phyloP scores from a whole-genome alignment of 139 green algal species.

The Coccomyxa sp. region DNA sequence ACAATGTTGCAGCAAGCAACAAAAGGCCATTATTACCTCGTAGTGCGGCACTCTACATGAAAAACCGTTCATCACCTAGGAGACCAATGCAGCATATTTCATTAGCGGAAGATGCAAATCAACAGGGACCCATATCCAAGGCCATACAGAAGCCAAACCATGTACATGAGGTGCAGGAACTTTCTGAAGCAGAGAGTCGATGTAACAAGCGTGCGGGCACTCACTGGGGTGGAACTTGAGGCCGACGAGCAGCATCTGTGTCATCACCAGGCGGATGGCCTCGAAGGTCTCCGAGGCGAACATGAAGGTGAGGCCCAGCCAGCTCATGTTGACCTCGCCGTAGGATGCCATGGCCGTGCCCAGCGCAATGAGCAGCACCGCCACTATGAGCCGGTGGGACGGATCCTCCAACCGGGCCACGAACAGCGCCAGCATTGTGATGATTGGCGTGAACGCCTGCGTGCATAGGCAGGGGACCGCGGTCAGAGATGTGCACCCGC shows the following conservation, averaged over 20 bases:
- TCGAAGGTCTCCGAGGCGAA: slow-evolving; percentile 66
- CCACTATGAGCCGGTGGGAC: slow-evolving; percentile 48
- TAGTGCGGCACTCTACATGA: too few relatives aligned
- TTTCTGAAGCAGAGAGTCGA: too few relatives aligned
- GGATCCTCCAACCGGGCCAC: slow-evolving; percentile 66
- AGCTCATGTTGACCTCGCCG: slow-evolving; percentile 61
- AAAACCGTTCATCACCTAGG: too few relatives aligned
- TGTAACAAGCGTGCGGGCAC: not conserved
- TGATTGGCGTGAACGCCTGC: slow-evolving; percentile 82
- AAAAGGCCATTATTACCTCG: too few relatives aligned
- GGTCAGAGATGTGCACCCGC: too few relatives aligned
- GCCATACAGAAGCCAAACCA: too few relatives aligned
- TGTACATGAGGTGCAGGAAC: too few relatives aligned
- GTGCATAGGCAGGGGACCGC: too few relatives aligned
- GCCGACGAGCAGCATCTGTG: slow-evolving; percentile 76
- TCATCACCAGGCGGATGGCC: slow-evolving; percentile 78
- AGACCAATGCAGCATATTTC: too few relatives aligned
- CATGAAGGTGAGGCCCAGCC: slow-evolving; percentile 70
- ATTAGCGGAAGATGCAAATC: too few relatives aligned
- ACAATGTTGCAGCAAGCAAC: too few relatives aligned
- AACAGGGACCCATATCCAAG: too few relatives aligned
- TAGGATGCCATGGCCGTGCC: slow-evolving; percentile 71
- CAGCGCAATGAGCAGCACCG: slow-evolving; percentile 52
- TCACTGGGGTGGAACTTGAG: slow-evolving; percentile 80
- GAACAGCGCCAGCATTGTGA: slow-evolving; percentile 85